Evolutionary conservation across 2,329 filamentous ascomycete species (phyloP).

Genomic region (Pseudopyrenochaeta lycopersici): DNA sequence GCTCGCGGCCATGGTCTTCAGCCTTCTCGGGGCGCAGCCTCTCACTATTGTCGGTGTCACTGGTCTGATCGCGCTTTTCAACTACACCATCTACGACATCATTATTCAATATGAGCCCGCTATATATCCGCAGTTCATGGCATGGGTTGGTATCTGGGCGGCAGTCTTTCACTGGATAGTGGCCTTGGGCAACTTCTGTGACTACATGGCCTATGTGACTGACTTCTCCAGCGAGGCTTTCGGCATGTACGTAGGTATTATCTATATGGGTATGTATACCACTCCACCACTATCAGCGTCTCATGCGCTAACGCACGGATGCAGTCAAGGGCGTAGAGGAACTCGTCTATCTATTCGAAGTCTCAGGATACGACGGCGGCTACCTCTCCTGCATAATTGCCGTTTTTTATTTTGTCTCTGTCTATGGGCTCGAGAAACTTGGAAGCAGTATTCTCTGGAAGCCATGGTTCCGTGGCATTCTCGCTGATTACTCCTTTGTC

Average conservation of each 20-base stretch:
- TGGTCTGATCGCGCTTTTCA: constrained; percentile 61
- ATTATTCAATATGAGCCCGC: constrained; percentile 58
- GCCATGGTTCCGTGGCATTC: constrained; percentile 55
- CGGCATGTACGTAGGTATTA: constrained; percentile 65
- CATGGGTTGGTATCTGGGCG: constrained; percentile 66
- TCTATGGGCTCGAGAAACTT: constrained; percentile 61
- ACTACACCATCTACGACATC: constrained; percentile 69
- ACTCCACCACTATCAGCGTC: background rate
- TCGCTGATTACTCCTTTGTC: constrained; percentile 62
- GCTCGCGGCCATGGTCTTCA: constrained; percentile 64
- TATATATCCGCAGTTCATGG: constrained; percentile 64
- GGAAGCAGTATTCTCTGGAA: constrained; percentile 57
- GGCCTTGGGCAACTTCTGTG: constrained; percentile 61
- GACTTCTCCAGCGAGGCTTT: constrained; percentile 65
- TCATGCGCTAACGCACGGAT: constrained; percentile 5
- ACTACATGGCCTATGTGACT: constrained; percentile 68
- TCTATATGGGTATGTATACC: constrained; percentile 59
- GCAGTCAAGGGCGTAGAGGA: constrained; percentile 65
- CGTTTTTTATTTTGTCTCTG: constrained; percentile 61
- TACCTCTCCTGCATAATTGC: constrained; percentile 62
- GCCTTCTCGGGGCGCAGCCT: constrained; percentile 61
- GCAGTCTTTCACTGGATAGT: constrained; percentile 67
- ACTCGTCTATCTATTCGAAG: constrained; percentile 60
- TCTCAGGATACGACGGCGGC: constrained; percentile 53
- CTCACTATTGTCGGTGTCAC: constrained; percentile 67